phyloP scores from a whole-genome alignment of 371 early-diverging fungal genomes.

The Mortierella sp. region DNA sequence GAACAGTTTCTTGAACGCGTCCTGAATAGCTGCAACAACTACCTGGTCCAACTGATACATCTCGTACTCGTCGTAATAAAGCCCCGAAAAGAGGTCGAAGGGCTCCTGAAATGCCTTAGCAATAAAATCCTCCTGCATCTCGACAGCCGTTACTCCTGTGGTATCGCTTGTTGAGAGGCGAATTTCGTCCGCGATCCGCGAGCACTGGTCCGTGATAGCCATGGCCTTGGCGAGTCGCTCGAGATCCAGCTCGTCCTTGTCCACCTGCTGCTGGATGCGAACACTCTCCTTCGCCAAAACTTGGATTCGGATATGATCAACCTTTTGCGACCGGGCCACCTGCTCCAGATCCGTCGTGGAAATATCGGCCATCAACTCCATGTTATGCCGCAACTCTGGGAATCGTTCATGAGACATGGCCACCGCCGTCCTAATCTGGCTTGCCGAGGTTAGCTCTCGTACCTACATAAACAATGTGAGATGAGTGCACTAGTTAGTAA shows the following conservation, averaged over 20 bases:
- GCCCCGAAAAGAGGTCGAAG: slow-evolving; percentile 64
- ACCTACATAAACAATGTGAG: slow-evolving; percentile 32
- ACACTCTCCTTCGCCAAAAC: slow-evolving; percentile 48
- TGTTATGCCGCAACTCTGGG: slow-evolving; percentile 86
- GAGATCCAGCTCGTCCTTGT: slow-evolving; percentile 59
- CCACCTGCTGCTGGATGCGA: slow-evolving; percentile 58
- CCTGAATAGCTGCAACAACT: slow-evolving; percentile 74
- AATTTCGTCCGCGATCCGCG: slow-evolving; percentile 61
- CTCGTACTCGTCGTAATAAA: slow-evolving; percentile 68
- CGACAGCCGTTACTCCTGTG: slow-evolving; percentile 53
- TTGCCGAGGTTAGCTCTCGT: slow-evolving; percentile 72
- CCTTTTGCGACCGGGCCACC: slow-evolving; percentile 68
- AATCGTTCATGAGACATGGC: slow-evolving; percentile 64
- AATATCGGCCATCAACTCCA: slow-evolving; percentile 79
- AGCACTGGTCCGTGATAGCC: slow-evolving; percentile 65
- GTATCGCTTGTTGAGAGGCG: slow-evolving; percentile 42
- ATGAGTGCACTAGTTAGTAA: background rate
- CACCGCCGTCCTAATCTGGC: slow-evolving; percentile 62
- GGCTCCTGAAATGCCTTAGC: slow-evolving; percentile 66
- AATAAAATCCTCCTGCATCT: slow-evolving; percentile 63
- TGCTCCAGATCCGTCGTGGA: slow-evolving; percentile 79
- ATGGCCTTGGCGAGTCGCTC: slow-evolving; percentile 61
- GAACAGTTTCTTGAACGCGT: slow-evolving; percentile 61
- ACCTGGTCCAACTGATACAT: slow-evolving; percentile 73
- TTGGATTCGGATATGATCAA: slow-evolving; percentile 60